Percentiles rank a stretch among this genome's conserved stretches.
Evolutionary conservation across 1,284 basidiomycete genomes (phyloP).

Genomic region (Phlebopus sp.): DNA sequence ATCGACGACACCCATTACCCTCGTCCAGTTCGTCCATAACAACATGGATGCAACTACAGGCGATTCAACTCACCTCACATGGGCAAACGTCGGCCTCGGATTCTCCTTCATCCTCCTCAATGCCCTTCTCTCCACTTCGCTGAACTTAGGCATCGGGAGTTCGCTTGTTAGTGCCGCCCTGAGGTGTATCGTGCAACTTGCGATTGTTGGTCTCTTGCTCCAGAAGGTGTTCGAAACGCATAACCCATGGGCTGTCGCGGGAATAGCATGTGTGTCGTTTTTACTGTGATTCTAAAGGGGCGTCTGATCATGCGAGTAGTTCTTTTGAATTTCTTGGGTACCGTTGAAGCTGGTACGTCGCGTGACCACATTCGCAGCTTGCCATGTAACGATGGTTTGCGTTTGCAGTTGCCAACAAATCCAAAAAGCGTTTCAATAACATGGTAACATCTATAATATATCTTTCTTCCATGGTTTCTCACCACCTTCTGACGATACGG

Average conservation of each 20-base stretch:
- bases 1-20: not conserved
- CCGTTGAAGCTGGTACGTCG: constrained; percentile 58
- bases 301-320: constrained; percentile 35
- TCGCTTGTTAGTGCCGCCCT: constrained; percentile 68
- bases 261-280: constrained; percentile 59
- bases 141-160: constrained; percentile 67
- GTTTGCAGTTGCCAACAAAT: constrained; percentile 60
- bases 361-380: not conserved
- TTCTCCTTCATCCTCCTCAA: constrained; percentile 71
- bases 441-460: constrained; percentile 62
- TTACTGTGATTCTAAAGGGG: not conserved
- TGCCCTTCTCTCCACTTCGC: constrained; percentile 56
- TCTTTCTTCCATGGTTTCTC: not conserved
- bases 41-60: constrained; percentile 23
- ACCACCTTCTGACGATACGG: constrained; percentile 2
- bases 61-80: constrained; percentile 42
- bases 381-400: constrained; percentile 2
- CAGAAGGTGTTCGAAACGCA: constrained; percentile 74
- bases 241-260: constrained; percentile 70
- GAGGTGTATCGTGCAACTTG: constrained; percentile 76
- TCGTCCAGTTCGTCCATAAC: no score
- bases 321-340: constrained; percentile 71
- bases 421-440: constrained; percentile 65
- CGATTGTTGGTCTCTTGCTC: constrained; percentile 66
- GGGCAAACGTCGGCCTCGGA: constrained; percentile 71